Evolutionary conservation across 1,284 basidiomycete species (phyloP), one percentile per base, ranked within the genome.

Genomic region (Pseudozyma hubeiensis): DNA sequence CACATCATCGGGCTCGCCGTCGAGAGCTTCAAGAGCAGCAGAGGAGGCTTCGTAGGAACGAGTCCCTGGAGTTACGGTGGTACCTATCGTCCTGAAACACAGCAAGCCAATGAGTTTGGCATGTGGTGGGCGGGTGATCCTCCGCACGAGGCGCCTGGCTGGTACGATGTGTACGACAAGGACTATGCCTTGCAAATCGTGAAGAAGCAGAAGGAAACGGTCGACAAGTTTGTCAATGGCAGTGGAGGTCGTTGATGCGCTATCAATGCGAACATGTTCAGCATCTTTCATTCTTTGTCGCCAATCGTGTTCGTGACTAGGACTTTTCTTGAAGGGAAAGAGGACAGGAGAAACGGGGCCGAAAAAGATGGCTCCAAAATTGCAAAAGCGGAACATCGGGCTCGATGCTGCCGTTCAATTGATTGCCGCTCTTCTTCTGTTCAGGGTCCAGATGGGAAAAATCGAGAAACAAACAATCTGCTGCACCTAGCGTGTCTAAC

Each of bases 31-130:
- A 56, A 50, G 37, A 54, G 45, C 37, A 13, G 5, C n/a, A 44
- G 47, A 13, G 62, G 54, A 0, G 61, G 57, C n/a, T 64, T 45
- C 24, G 39, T 70, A 2, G 66, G 71, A 2, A 39, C 50, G 4
- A 50, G 60, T 13, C 77, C 77, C 3, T 79, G 77, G 77, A 58
- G 61, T 3, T 79, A 79, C 41, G 77, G 72, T 10, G 77, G 76
- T 14, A 43, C 65, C 10, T 79, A 65, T 43, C 33, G 75, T 19
- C 72, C 77, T 2, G 75, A 70, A 17, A 64, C 52, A 49, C 68
- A 76, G 33, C 31, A 47, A 37, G 52, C 34, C 31, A 78, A 72
- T 45, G 30, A 52, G 51, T 72, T 64, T 44, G 67, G 67, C 44
- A 54, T 67, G 53, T 44, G 54, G 45, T 71, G 51, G 57, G 66